Conservation (phyloP, 257 asterid species). For the Catharanthus roseus region DNA sequence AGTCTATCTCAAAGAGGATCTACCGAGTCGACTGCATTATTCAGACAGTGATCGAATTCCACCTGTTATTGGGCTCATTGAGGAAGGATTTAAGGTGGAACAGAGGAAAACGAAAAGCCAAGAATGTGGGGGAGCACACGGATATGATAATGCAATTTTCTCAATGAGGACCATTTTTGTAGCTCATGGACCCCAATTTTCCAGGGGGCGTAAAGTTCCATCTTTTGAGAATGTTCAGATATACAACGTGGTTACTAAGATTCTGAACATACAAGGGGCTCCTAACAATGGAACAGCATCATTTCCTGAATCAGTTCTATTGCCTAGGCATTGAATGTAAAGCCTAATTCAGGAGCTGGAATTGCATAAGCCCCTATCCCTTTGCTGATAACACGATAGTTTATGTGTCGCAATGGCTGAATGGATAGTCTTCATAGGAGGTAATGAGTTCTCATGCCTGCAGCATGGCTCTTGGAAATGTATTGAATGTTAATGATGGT, state of each 20-base stretch:
- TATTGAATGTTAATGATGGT: not conserved
- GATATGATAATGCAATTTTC: slow-evolving; percentile 57
- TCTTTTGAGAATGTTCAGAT: slow-evolving; percentile 68
- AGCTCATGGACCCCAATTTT: slow-evolving; percentile 67
- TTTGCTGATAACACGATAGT: not conserved
- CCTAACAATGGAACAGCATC: slow-evolving; percentile 52
- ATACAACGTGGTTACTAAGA: slow-evolving; percentile 52
- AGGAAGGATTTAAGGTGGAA: slow-evolving; percentile 52
- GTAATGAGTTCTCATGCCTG: not conserved
- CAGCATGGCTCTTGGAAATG: slow-evolving; percentile 2
- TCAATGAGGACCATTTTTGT: slow-evolving; percentile 66
- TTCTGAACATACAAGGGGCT: slow-evolving; percentile 52
- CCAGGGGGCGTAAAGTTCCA: slow-evolving; percentile 42
- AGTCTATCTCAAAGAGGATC: slow-evolving; percentile 58
- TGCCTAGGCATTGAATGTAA: slow-evolving; percentile 30
- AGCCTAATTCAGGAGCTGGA: not conserved
- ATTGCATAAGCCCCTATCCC: not conserved
- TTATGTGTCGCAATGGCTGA: not conserved
- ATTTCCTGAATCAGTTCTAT: slow-evolving; percentile 41
- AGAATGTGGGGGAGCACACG: slow-evolving; percentile 76
- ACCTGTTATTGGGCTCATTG: slow-evolving; percentile 51
- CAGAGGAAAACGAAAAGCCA: slow-evolving; percentile 24
- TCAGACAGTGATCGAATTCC: slow-evolving; percentile 49
- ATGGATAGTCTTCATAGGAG: not conserved
- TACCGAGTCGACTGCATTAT: slow-evolving; percentile 55